Evolutionary conservation across 2,329 filamentous ascomycete genomes (phyloP), one percentile per base, ranked within the genome.

Genomic region (Nemania sp.): DNA sequence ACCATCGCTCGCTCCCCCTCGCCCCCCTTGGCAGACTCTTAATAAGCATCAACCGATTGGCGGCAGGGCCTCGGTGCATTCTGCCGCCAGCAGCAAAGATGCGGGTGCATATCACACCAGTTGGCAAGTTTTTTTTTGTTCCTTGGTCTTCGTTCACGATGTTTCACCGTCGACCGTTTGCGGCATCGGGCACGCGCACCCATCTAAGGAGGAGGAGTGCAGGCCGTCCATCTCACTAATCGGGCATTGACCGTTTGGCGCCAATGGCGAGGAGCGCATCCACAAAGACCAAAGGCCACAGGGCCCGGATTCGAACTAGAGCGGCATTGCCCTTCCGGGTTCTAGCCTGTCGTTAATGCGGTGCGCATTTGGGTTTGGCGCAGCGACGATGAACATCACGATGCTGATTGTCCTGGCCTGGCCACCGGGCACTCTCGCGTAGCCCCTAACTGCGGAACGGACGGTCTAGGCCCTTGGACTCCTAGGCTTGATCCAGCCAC

Each of bases 311-410:
- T 40, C 13, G 47, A 43, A 52, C 48, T 53, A 45, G 32, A 21
- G 47, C 15, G 50, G 50, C 48, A 35, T 45, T 43, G 46, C 15
- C 21, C 52, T 52, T 51, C 34, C 47, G 39, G 51, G 37, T 42
- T 58, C 42, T 54, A 46, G 47, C 56, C 52, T 35, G 34, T 49
- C 34, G 40, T 40, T 15, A 15, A 45, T 52, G 35, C 45, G 54
- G 37, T 57, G 12, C 54, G 43, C 49, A 45, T 57, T 62, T 48
- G 50, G 52, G 62, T 37, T 56, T 64, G 59, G 59, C 45, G 52
- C 57, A 55, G 63, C 63, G 63, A 65, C 63, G 63, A 63, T 63
- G 57, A 65, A 53, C 47, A 58, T 65, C 53, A 63, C 63, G 63
- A 65, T 65, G 54, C 54, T 47, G 32, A n/a, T n/a, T n/a, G n/a